Evolutionary conservation across 768 basidiomycete genomes (phyloP).

Genomic region (Crepidotus variabilis): DNA sequence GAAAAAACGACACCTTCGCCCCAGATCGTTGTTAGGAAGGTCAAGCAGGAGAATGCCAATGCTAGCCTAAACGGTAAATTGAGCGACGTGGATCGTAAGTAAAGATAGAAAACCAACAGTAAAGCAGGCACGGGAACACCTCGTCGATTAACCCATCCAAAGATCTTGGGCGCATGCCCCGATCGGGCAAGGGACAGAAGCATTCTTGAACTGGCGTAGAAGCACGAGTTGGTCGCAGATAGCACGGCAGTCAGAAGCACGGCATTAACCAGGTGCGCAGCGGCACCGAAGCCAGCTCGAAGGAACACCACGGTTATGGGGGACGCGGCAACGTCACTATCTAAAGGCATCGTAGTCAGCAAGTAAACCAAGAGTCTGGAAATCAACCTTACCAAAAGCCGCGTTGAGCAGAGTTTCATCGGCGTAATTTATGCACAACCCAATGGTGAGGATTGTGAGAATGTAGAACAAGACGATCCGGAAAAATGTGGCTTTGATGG

Average conservation of each 20-base stretch:
- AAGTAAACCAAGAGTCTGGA: not conserved
- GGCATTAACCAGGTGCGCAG: conserved; percentile 61
- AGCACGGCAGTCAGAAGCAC: conserved; percentile 64
- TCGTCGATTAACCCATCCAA: conserved; percentile 59
- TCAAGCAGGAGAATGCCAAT: conserved; percentile 43
- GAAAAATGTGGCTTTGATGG: conserved; percentile 67
- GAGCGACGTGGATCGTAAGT: conserved; percentile 13
- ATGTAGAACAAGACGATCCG: conserved; percentile 64
- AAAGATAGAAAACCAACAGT: conserved; percentile 34
- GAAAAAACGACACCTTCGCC: conserved; percentile 50
- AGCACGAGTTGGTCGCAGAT: conserved; percentile 62
- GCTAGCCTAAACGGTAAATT: conserved; percentile 33
- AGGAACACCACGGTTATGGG: conserved; percentile 63
- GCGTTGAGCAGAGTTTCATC: conserved; percentile 50
- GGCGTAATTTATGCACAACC: conserved; percentile 58
- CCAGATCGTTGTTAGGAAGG: conserved; percentile 59
- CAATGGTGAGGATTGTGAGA: conserved; percentile 61
- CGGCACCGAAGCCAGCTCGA: conserved; percentile 59
- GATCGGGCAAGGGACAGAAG: conserved; percentile 56
- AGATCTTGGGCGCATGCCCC: conserved; percentile 62
- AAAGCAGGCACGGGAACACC: conserved; percentile 61
- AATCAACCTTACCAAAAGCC: conserved; percentile 31
- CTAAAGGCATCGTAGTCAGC: conserved; percentile 18
- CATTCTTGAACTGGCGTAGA: conserved; percentile 64
- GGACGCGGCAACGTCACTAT: conserved; percentile 49